phyloP scores from a whole-genome alignment of 73 alveolate genomes.

The Symbiodinium pilosum region DNA sequence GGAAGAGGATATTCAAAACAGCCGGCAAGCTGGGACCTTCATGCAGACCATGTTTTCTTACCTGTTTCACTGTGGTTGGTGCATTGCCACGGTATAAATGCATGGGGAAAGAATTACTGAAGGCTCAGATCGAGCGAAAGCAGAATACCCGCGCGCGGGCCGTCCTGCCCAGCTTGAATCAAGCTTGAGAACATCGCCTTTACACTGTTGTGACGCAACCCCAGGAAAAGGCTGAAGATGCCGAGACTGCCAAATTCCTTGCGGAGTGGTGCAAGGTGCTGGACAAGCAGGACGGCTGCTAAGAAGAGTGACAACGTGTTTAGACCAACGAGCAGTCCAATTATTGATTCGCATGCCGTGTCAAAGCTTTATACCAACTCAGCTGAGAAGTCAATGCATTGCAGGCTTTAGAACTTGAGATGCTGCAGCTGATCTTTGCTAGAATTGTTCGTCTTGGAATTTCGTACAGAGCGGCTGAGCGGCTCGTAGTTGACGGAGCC shows the following conservation, averaged over 20 bases:
- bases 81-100: background rate
- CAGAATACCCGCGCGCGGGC: conserved; percentile 76
- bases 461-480: background rate
- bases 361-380: too few relatives aligned
- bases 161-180: background rate
- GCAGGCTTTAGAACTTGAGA: too few relatives aligned
- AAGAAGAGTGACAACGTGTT: background rate
- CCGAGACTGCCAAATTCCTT: conserved; percentile 96
- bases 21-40: conserved; percentile 37
- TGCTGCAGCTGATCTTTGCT: background rate
- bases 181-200: too few relatives aligned
- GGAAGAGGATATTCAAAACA: conserved; percentile 96
- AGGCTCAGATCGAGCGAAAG: conserved; percentile 94
- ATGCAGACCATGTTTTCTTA: background rate
- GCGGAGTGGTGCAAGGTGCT: conserved; percentile 96
- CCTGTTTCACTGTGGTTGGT: background rate
- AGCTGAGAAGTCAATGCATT: too few relatives aligned
- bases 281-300: conserved; percentile 94
- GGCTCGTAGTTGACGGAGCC: too few relatives aligned
- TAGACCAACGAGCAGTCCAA: too few relatives aligned
- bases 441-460: background rate
- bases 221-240: conserved; percentile 96
- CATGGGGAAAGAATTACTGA: too few relatives aligned
- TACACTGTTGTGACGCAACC: too few relatives aligned
- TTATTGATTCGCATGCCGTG: too few relatives aligned